These are phyloP conservation scores for Eimeria zaria DNA, from an alignment of 169 alveolate species.

Conservation along the genomic window DNA sequence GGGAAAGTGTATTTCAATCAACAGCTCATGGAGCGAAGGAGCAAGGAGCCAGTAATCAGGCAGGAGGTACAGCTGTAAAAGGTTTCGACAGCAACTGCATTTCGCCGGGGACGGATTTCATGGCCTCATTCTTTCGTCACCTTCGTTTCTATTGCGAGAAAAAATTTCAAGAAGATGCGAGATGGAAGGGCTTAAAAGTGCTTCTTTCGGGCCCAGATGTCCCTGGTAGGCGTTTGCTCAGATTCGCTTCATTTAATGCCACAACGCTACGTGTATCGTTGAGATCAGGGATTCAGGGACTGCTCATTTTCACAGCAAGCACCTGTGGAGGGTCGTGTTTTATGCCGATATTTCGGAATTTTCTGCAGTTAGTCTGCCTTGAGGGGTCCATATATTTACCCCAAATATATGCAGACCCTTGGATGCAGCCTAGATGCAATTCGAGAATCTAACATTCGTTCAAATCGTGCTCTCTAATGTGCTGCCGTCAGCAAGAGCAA, in stretches of 20 bases:
- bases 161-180: conserved; percentile 93
- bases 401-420: no score
- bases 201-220: conserved; percentile 97
- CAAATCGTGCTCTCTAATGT: background rate
- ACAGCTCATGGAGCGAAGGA: background rate
- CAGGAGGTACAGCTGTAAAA: background rate
- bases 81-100: conserved; percentile 98
- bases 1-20: conserved; percentile 16
- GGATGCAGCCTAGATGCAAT: no score
- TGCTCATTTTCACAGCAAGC: background rate
- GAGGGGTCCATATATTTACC: background rate
- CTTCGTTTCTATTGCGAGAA: conserved; percentile 94
- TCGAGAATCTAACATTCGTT: background rate
- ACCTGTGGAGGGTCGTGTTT: background rate
- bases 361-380: background rate
- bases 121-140: conserved; percentile 94
- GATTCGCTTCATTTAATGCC: background rate
- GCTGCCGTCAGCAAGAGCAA: background rate
- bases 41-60: background rate
- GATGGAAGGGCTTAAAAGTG: conserved; percentile 96
- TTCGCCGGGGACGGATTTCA: conserved; percentile 99
- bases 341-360: background rate
- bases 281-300: background rate
- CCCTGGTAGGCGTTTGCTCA: conserved; percentile 54
- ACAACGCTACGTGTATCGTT: background rate